phyloP scores from a whole-genome alignment of 139 green algal genomes.

The Micromonas pusilla region DNA sequence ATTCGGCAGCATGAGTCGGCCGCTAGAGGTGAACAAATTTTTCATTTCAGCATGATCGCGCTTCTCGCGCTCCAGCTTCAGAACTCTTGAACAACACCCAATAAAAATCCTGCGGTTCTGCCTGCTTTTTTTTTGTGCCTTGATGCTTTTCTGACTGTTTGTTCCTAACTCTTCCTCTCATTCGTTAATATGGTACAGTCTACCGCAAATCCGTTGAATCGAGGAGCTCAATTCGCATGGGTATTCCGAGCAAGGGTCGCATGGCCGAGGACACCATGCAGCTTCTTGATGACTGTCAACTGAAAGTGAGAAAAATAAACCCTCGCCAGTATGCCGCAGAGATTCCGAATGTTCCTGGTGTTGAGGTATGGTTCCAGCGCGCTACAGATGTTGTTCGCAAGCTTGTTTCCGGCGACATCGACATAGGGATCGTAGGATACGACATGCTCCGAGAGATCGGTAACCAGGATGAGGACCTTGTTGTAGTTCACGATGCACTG shows the following conservation, averaged over 20 bases:
- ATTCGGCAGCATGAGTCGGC: too few species aligned
- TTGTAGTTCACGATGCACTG: conserved; percentile 86
- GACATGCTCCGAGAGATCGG: conserved; percentile 88
- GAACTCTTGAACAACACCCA: too few species aligned
- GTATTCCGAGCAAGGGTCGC: conserved; percentile 87
- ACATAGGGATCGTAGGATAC: conserved; percentile 93
- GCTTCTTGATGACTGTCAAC: conserved; percentile 83
- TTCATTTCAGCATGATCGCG: too few species aligned
- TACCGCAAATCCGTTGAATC: conserved; percentile 4
- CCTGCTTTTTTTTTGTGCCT: too few species aligned
- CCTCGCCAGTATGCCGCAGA: conserved; percentile 90
- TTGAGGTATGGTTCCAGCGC: conserved; percentile 99
- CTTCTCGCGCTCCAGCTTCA: too few species aligned
- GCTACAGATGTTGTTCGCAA: conserved; percentile 93
- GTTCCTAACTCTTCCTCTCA: too few species aligned
- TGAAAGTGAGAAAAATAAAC: conserved; percentile 93
- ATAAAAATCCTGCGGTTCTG: too few species aligned
- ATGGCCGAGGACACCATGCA: conserved; percentile 96
- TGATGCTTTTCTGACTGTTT: too few species aligned
- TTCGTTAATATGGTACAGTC: too few species aligned
- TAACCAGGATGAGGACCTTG: conserved; percentile 57
- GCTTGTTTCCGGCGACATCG: conserved; percentile 82
- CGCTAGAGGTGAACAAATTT: too few species aligned
- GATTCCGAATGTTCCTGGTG: conserved; percentile 48
- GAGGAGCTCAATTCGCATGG: conserved; percentile 53